Conservation (phyloP, 148 eudicot species). For the Rhododendron molle region DNA sequence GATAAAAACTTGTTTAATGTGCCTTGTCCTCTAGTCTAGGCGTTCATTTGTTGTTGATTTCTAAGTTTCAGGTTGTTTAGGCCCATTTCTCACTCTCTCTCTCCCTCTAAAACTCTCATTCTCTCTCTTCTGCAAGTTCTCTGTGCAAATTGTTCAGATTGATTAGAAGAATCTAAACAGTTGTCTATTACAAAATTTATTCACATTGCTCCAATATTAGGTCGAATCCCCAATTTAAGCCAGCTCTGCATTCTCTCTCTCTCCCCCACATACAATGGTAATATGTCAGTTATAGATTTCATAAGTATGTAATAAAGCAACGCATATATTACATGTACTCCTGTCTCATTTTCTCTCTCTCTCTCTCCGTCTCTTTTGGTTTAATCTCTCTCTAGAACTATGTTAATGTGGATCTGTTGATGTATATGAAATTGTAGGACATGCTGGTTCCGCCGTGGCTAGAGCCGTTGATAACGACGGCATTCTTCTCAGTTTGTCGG, state of each 20-base stretch:
- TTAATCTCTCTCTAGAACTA: not conserved
- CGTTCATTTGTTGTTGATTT: conserved; percentile 15
- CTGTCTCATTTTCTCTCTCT: not conserved
- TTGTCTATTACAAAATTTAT: not conserved
- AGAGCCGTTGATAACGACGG: conserved; percentile 55
- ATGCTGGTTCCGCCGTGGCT: conserved; percentile 74
- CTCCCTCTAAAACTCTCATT: conserved; percentile 8
- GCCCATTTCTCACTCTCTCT: not conserved
- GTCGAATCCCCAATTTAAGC: not conserved
- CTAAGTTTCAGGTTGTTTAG: conserved; percentile 17
- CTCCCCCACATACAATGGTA: conserved; percentile 15
- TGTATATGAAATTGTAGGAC: not conserved
- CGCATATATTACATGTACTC: not conserved
- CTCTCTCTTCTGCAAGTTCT: not conserved
- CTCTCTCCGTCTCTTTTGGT: not conserved
- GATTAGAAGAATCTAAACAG: conserved; percentile 25
- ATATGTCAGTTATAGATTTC: conserved; percentile 11
- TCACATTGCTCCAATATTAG: conserved; percentile 8
- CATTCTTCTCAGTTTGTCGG: conserved; percentile 67
- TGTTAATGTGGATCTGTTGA: not conserved
- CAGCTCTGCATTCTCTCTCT: not conserved
- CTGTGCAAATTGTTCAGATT: not conserved
- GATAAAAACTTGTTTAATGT: not conserved
- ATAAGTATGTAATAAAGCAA: conserved; percentile 5
- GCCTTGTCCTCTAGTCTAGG: conserved; percentile 11